Conservation (phyloP, 129 eudicot species). For the sunflower (Helianthus annuus) region HanXRQr2.0-SUNRISE NC_035434.2:157971533-157972032, state of each 20-base stretch:
- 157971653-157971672: constrained; percentile 94
- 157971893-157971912: no score
- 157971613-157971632: constrained; percentile 96
- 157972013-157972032: no score
- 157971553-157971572: constrained; percentile 86
- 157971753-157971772: constrained; percentile 67
- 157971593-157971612: constrained; percentile 97
- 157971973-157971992: no score
- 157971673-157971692: constrained; percentile 99
- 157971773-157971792: constrained; percentile 93
- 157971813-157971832: neutral
- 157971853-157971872: no score
- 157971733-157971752: constrained; percentile 92
- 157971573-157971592: constrained; percentile 85
- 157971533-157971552: constrained; percentile 71
- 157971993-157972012: no score
- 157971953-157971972: no score
- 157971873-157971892: no score
- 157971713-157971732: constrained; percentile 78
- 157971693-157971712: constrained; percentile 84
- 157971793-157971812: neutral
- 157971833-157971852: neutral
- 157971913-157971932: no score
- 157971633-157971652: constrained; percentile 95
- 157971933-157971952: no score